Evolutionary conservation across 2,329 filamentous ascomycete genomes (phyloP).

Genomic region (Neonectria magnoliae): DNA sequence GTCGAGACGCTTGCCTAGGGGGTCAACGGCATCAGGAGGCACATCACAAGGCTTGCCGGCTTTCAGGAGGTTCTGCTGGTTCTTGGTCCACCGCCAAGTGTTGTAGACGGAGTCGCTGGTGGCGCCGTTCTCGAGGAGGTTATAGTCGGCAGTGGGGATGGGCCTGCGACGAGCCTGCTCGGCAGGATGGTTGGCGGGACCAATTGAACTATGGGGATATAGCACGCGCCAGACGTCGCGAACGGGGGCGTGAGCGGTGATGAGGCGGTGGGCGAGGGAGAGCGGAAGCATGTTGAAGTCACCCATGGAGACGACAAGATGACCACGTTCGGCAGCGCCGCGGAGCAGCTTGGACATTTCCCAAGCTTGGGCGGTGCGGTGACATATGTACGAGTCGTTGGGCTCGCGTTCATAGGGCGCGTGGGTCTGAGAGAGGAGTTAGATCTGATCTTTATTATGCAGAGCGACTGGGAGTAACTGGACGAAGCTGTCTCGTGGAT

Average conservation of each 20-base stretch:
- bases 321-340: constrained; percentile 80
- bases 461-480: not conserved
- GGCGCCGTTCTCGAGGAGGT: constrained; percentile 81
- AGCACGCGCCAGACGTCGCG: constrained; percentile 86
- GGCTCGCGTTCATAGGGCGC: constrained; percentile 85
- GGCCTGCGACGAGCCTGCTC: constrained; percentile 74
- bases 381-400: constrained; percentile 87
- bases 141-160: constrained; percentile 80
- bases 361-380: constrained; percentile 94
- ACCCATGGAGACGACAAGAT: constrained; percentile 85
- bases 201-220: constrained; percentile 85
- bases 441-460: not conserved
- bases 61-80: constrained; percentile 72
- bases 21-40: constrained; percentile 73
- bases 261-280: constrained; percentile 83
- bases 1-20: constrained; percentile 85
- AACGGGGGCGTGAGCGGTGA: constrained; percentile 81
- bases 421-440: constrained; percentile 64
- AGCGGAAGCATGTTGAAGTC: constrained; percentile 98
- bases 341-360: constrained; percentile 91
- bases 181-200: constrained; percentile 72
- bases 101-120: constrained; percentile 89
- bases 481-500: constrained; percentile 3
- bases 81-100: constrained; percentile 90
- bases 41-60: constrained; percentile 67